Evolutionary conservation across 768 basidiomycete species (phyloP).

Genomic region (Auricularia sp.): DNA sequence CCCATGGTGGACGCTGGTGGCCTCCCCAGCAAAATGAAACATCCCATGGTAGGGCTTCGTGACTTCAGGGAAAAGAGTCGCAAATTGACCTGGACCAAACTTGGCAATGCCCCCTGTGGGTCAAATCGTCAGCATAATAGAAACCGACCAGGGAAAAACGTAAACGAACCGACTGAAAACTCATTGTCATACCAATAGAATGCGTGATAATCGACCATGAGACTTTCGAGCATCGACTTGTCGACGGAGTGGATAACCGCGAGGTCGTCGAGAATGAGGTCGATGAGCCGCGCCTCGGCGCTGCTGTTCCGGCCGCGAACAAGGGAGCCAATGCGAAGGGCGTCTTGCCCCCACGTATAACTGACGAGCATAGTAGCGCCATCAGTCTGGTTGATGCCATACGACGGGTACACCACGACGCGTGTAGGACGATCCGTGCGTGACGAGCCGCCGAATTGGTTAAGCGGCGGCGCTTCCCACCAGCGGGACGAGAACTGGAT

Average conservation of each 20-base stretch:
- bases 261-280: conserved; percentile 20
- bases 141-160: background rate
- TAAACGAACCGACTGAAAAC: conserved; percentile 11
- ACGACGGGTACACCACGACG: conserved; percentile 29
- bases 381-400: conserved; percentile 15
- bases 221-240: conserved; percentile 10
- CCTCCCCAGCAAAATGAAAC: conserved; percentile 30
- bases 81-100: conserved; percentile 28
- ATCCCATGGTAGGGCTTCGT: conserved; percentile 11
- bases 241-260: conserved; percentile 18
- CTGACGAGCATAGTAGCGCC: conserved; percentile 13
- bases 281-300: conserved; percentile 18
- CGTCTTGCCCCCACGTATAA: conserved; percentile 16
- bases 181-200: conserved; percentile 18
- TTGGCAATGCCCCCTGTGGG: conserved; percentile 21
- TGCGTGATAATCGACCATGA: conserved; percentile 16
- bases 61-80: conserved; percentile 12
- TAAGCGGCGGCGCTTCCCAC: conserved; percentile 26
- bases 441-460: conserved; percentile 21
- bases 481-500: conserved; percentile 33
- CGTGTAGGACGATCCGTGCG: conserved; percentile 25
- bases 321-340: conserved; percentile 9
- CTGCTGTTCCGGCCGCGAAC: conserved; percentile 14
- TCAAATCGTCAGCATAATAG: conserved; percentile 1
- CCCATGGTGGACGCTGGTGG: conserved; percentile 24